These are phyloP conservation scores for Thalassiosira tumida DNA, from an alignment of 352 stramenopile genomes.

Conservation along the genomic window DNA sequence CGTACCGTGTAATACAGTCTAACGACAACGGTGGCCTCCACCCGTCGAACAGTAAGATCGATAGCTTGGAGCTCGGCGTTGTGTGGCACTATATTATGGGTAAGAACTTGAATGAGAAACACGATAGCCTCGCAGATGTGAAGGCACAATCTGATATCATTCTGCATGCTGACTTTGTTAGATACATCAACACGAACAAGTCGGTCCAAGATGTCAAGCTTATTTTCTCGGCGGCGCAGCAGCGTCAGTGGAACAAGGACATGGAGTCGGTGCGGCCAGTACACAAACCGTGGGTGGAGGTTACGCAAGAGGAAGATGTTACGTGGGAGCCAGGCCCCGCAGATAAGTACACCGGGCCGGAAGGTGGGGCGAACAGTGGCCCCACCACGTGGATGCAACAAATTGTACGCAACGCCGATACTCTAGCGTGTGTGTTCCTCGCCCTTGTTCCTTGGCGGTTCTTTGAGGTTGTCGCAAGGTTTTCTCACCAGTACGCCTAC, in stretches of 20 bases:
- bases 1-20: constrained; percentile 30
- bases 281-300: constrained; percentile 53
- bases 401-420: neutral
- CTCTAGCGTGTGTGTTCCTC: constrained; percentile 23
- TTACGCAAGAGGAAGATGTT: constrained; percentile 4
- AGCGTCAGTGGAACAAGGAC: constrained; percentile 15
- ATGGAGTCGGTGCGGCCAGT: constrained; percentile 21
- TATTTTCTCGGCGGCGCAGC: constrained; percentile 33
- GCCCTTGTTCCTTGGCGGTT: constrained; percentile 39
- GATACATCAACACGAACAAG: constrained; percentile 31
- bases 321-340: neutral
- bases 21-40: constrained; percentile 32
- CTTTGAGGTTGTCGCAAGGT: constrained; percentile 23
- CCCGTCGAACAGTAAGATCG: constrained; percentile 28
- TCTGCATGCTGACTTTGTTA: constrained; percentile 1
- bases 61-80: constrained; percentile 43
- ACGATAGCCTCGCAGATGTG: constrained; percentile 35
- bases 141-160: constrained; percentile 48
- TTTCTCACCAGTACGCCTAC: constrained; percentile 49
- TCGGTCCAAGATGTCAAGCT: constrained; percentile 27
- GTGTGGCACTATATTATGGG: constrained; percentile 43
- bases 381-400: constrained; percentile 31
- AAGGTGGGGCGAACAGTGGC: constrained; percentile 2
- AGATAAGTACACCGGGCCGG: constrained; percentile 33
- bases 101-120: constrained; percentile 3